Conservation (phyloP, 2,329 filamentous ascomycete species). For the Dothiorella sarmentorum region DNA sequence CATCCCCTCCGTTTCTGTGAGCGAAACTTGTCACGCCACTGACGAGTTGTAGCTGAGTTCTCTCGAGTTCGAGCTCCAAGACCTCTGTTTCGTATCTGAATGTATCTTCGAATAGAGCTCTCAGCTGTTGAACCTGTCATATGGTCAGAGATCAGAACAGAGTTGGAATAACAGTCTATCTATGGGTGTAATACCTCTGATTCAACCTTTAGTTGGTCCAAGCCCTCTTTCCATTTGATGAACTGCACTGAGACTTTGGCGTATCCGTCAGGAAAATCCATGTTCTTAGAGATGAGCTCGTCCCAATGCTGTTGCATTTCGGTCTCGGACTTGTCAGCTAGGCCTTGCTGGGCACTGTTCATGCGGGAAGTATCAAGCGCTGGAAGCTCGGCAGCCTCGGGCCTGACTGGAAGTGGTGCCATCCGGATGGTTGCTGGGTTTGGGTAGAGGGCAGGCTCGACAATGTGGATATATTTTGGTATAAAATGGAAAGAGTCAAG, state of each 20-base stretch:
- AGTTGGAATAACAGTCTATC: no score
- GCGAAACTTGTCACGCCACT: slow-evolving; percentile 16
- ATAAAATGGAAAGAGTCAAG: no score
- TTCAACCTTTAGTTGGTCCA: slow-evolving; percentile 17
- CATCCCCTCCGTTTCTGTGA: slow-evolving; percentile 18
- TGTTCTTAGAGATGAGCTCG: slow-evolving; percentile 17
- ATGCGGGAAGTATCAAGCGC: no score
- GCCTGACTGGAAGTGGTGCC: no score
- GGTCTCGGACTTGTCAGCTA: no score
- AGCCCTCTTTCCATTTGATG: slow-evolving; percentile 20
- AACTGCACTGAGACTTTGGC: slow-evolving; percentile 20
- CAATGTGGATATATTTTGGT: no score
- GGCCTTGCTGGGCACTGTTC: no score
- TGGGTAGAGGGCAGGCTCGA: no score
- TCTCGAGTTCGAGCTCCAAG: not conserved
- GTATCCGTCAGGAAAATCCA: slow-evolving; percentile 21
- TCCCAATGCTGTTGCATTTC: slow-evolving; percentile 15
- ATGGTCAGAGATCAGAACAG: no score
- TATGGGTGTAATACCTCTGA: slow-evolving; percentile 19
- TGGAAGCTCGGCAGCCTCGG: no score
- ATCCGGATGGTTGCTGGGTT: no score
- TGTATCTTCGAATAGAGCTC: not conserved
- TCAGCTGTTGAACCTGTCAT: not conserved
- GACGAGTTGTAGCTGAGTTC: slow-evolving; percentile 20
- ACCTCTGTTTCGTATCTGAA: not conserved